These are phyloP conservation scores for Neurospora cerealis DNA, from an alignment of 495 filamentous ascomycete species.

Conservation along the genomic window DNA sequence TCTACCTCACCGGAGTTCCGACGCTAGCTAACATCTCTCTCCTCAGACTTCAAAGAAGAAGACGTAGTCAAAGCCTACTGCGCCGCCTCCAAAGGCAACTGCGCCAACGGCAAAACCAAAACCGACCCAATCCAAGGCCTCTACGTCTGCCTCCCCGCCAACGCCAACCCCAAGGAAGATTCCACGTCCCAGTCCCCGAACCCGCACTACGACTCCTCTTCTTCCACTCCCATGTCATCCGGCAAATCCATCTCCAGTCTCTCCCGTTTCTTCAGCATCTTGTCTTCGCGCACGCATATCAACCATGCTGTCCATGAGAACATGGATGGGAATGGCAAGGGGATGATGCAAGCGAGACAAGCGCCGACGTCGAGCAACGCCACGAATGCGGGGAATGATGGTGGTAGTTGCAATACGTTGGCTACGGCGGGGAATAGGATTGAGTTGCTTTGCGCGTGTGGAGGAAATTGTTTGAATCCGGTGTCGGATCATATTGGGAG, in stretches of 20 bases:
- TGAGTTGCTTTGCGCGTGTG: conserved; percentile 30
- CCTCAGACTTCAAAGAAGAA: conserved; percentile 25
- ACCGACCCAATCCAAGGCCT: conserved; percentile 30
- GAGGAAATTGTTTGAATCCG: conserved; percentile 29
- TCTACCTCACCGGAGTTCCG: too few relatives aligned
- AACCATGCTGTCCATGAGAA: not conserved
- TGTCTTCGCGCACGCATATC: not conserved
- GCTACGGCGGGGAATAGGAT: conserved; percentile 17
- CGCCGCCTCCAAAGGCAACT: conserved; percentile 25
- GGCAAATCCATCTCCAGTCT: not conserved
- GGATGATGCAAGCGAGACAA: not conserved
- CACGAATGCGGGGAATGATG: not conserved
- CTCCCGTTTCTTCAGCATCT: not conserved
- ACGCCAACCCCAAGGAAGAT: conserved; percentile 10
- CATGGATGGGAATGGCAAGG: not conserved
- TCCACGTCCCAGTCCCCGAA: not conserved
- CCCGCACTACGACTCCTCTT: not conserved
- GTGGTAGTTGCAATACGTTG: conserved; percentile 1
- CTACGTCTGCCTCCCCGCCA: conserved; percentile 28
- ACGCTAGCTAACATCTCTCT: not conserved
- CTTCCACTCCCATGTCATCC: not conserved
- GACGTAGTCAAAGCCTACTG: conserved; percentile 35
- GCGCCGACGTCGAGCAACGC: not conserved
- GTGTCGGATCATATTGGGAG: conserved; percentile 18
- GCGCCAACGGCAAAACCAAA: conserved; percentile 26